Evolutionary conservation across 2,329 filamentous ascomycete genomes (phyloP).

Genomic region (Ramularia endophylla): DNA sequence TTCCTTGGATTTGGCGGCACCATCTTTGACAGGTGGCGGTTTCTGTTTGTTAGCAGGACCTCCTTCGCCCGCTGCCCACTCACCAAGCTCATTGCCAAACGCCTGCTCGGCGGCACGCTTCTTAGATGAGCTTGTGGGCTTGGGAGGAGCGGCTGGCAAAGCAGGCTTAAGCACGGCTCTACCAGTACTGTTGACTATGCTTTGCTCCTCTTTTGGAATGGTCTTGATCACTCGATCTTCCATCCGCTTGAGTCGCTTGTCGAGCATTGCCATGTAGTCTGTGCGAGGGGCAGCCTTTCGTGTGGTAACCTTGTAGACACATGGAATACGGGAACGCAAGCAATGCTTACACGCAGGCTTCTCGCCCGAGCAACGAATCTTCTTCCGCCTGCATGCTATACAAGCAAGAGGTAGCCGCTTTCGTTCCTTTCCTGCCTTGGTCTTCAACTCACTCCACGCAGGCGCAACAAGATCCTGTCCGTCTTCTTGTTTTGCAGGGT

Average conservation of each 20-base stretch:
- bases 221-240: slow-evolving; percentile 96
- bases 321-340: slow-evolving; percentile 83
- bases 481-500: slow-evolving; percentile 11
- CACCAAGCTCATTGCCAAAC: slow-evolving; percentile 73
- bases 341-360: slow-evolving; percentile 98
- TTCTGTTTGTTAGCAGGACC: slow-evolving; percentile 43
- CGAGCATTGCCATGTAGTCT: slow-evolving; percentile 98
- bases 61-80: slow-evolving; percentile 57
- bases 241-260: slow-evolving; percentile 93
- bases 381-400: slow-evolving; percentile 93
- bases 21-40: slow-evolving; percentile 7
- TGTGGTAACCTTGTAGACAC: slow-evolving; percentile 95
- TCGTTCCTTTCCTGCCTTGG: slow-evolving; percentile 81
- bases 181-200: slow-evolving; percentile 60
- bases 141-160: slow-evolving; percentile 52
- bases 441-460: slow-evolving; percentile 49
- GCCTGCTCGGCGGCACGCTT: slow-evolving; percentile 84
- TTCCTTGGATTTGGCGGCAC: slow-evolving; percentile 34
- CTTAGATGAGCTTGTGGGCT: slow-evolving; percentile 52
- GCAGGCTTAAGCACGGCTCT: slow-evolving; percentile 81
- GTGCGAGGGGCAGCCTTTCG: slow-evolving; percentile 90
- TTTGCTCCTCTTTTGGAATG: slow-evolving; percentile 78
- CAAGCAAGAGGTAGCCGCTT: slow-evolving; percentile 90
- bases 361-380: slow-evolving; percentile 95
- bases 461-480: slow-evolving; percentile 24